Conservation (phyloP, 169 alveolate genomes). For the Fabrea salina region DNA sequence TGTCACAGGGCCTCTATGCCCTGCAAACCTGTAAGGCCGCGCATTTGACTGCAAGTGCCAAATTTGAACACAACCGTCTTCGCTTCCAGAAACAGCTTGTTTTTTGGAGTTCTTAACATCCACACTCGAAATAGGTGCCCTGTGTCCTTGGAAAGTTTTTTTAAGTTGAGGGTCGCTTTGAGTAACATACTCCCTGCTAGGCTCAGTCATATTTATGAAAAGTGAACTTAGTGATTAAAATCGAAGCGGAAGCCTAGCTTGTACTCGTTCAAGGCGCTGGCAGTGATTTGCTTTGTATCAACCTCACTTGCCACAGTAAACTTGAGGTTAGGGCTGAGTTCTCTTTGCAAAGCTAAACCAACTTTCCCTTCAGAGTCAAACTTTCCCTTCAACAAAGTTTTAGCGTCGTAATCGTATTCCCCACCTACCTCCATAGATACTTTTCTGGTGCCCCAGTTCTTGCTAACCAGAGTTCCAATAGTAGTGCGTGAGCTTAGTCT, state of each 20-base stretch:
- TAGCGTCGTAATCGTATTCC: constrained; percentile 19
- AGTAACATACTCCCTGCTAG: too few species aligned
- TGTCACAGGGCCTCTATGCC: constrained; percentile 82
- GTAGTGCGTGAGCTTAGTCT: neutral
- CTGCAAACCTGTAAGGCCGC: constrained; percentile 76
- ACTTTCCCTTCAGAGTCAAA: constrained; percentile 5
- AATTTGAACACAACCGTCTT: constrained; percentile 79
- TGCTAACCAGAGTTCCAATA: constrained; percentile 6
- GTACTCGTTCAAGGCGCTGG: neutral
- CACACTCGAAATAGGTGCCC: constrained; percentile 67
- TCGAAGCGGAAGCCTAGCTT: constrained; percentile 24
- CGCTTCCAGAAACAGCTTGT: constrained; percentile 65
- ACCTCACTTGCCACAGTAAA: neutral
- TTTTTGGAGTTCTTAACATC: constrained; percentile 82
- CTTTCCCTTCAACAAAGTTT: constrained; percentile 14
- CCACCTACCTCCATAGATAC: constrained; percentile 24
- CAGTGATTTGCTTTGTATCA: neutral
- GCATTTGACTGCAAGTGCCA: constrained; percentile 74
- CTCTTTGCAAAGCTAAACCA: neutral
- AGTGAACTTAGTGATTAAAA: constrained; percentile 17
- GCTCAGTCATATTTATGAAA: too few species aligned
- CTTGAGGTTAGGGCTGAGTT: neutral
- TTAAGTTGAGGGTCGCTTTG: constrained; percentile 75
- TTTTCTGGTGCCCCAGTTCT: neutral
- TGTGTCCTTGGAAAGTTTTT: constrained; percentile 79